Evolutionary conservation across 1,284 basidiomycete genomes (phyloP).

Genomic region (Peniophora sp.): DNA sequence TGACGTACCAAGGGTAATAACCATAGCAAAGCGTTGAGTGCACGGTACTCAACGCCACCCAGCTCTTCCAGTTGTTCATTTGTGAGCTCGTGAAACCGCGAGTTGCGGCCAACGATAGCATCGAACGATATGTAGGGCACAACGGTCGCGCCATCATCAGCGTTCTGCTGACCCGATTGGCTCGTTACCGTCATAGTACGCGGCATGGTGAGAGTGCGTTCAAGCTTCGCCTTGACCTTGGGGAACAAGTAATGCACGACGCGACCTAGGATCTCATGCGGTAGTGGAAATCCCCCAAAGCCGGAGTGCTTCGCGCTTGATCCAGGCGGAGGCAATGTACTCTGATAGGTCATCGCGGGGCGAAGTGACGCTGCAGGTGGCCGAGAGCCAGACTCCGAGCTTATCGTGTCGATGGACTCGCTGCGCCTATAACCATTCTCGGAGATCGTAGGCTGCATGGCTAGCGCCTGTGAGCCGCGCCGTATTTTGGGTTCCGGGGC

Average conservation of each 20-base stretch:
- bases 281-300: conserved; percentile 87
- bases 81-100: conserved; percentile 75
- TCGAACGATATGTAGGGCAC: conserved; percentile 87
- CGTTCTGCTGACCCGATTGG: conserved; percentile 15
- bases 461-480: not conserved
- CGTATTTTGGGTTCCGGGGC: conserved; percentile 19
- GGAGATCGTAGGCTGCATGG: conserved; percentile 2
- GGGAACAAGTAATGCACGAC: conserved; percentile 53
- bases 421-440: conserved; percentile 1
- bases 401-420: not conserved
- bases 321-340: not conserved
- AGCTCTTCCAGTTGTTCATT: conserved; percentile 85
- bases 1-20: conserved; percentile 22
- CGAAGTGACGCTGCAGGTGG: conserved; percentile 1
- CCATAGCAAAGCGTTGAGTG: conserved; percentile 71
- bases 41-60: conserved; percentile 93
- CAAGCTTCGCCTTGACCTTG: conserved; percentile 37
- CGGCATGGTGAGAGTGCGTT: conserved; percentile 64
- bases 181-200: conserved; percentile 55
- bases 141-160: conserved; percentile 25
- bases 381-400: conserved; percentile 3
- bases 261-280: conserved; percentile 46
- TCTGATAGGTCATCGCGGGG: conserved; percentile 4
- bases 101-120: conserved; percentile 81
- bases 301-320: conserved; percentile 22